A percentile compares a stretch with the other conserved stretches of the same genome.
Conservation (phyloP, 2,329 filamentous ascomycete species). For the Stemphylium beticola region DNA sequence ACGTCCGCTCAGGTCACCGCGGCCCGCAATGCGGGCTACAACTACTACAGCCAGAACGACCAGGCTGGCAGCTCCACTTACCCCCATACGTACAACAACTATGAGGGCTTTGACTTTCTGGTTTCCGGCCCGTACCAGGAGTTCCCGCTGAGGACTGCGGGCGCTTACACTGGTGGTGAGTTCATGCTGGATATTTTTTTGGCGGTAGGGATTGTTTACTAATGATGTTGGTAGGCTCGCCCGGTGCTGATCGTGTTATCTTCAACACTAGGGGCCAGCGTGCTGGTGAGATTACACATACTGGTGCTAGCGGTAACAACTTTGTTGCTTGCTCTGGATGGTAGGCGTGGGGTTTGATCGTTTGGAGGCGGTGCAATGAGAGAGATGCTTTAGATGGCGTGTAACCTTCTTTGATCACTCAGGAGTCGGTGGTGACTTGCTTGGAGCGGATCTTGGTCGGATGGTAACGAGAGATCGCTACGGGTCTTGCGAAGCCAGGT, state of each 20-base stretch:
- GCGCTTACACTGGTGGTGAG: slow-evolving; percentile 63
- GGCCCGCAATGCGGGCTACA: slow-evolving; percentile 60
- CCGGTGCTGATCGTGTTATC: slow-evolving; percentile 70
- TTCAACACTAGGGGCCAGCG: slow-evolving; percentile 64
- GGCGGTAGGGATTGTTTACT: not conserved
- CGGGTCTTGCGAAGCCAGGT: too few relatives aligned
- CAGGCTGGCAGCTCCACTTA: slow-evolving; percentile 55
- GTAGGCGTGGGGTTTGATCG: too few relatives aligned
- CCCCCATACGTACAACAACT: slow-evolving; percentile 67
- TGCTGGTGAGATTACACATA: slow-evolving; percentile 73
- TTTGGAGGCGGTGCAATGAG: too few relatives aligned
- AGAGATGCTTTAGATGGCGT: too few relatives aligned
- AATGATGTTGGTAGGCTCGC: slow-evolving; percentile 55
- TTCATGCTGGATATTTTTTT: not conserved
- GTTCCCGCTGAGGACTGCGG: slow-evolving; percentile 63
- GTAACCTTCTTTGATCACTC: too few relatives aligned
- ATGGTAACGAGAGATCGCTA: too few relatives aligned
- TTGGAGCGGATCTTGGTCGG: too few relatives aligned
- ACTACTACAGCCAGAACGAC: slow-evolving; percentile 53
- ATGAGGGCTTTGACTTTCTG: slow-evolving; percentile 66
- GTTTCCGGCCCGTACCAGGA: slow-evolving; percentile 67
- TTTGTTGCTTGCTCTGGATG: slow-evolving; percentile 67
- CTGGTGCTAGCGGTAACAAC: slow-evolving; percentile 69
- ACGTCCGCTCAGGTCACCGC: slow-evolving; percentile 55
- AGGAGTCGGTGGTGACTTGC: too few relatives aligned